Evolutionary conservation across 139 green algal species (phyloP).

Genomic region (Ettlia oleoabundans): DNA sequence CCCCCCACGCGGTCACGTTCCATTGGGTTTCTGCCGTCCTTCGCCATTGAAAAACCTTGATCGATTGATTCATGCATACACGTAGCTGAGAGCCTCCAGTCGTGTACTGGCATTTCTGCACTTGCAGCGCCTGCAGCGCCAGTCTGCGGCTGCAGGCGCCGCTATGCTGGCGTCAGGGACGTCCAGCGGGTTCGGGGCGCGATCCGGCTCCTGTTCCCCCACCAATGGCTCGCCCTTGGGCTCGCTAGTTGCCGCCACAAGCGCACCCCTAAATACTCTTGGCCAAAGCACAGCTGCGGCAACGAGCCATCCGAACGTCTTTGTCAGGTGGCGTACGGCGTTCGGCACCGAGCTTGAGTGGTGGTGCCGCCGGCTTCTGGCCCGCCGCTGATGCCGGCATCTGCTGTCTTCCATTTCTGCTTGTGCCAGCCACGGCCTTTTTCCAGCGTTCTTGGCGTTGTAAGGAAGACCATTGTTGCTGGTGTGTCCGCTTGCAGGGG

Average conservation of each 20-base stretch:
- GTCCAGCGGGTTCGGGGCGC: neutral
- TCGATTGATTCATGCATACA: too few species aligned
- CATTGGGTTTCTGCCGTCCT: too few species aligned
- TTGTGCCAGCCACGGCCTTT: too few species aligned
- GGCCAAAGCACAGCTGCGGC: neutral
- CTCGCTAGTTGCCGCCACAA: neutral
- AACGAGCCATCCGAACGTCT: conserved; percentile 38
- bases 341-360: neutral
- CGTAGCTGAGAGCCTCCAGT: too few species aligned
- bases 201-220: neutral
- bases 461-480: too few species aligned
- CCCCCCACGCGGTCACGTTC: too few species aligned
- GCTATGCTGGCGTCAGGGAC: neutral
- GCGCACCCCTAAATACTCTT: neutral
- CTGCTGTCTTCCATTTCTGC: neutral
- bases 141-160: neutral
- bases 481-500: conserved; percentile 14
- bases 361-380: neutral
- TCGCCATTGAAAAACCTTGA: too few species aligned
- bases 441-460: too few species aligned
- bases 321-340: conserved; percentile 22
- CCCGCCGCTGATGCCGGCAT: neutral
- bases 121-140: neutral
- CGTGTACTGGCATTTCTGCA: neutral
- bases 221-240: neutral